Evolutionary conservation across 1,139 yeast species (phyloP), one percentile per base, ranked within the genome.

Genomic region (Scheffersomyces cryptocercus): DNA sequence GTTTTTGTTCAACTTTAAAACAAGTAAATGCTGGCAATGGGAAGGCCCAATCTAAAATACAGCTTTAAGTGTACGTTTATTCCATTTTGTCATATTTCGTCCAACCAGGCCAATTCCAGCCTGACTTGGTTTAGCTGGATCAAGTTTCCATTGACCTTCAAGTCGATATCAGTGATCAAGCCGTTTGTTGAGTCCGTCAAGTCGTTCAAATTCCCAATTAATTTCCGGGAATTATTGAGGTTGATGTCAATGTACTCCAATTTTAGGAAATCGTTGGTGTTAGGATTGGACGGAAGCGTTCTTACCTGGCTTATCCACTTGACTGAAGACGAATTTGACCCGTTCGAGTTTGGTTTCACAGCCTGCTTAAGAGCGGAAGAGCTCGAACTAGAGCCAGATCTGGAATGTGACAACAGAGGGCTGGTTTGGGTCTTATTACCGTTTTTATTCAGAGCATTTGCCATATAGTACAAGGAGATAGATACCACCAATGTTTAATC

Each of bases 171-270:
- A 4, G 48, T 38, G 0, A 59, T 50, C 38, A 58, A 56, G n/a
- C 48, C 52, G 3, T 52, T 48, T 30, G 65, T 60, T 8, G 57
- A 48, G 2, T 47, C 49, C 12, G 64, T 53, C 38, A 70, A 55
- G 12, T 55, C 55, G 38, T 61, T 56, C 39, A 73, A 47, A 46
- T 70, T 68, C 15, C 48, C 40, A 29, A 74, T 74, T 35, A 74
- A 54, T 46, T 68, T 70, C 15, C 79, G 56, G 29, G 75, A 70
- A 49, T 74, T 74, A 55, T 71, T 70, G 42, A 74, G 58, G 48
- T 74, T 74, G 34, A 68, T 72, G 20, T 73, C 78, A n/a, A 74
- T 64, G 47, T 73, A 74, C 42, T 74, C 79, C 1, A 68, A 56
- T 44, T 71, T 72, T 42, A 74, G 59, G 45, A 65, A 61, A 50